phyloP scores from a whole-genome alignment of 257 asterid genomes.

The Fraxinus anomala region DNA sequence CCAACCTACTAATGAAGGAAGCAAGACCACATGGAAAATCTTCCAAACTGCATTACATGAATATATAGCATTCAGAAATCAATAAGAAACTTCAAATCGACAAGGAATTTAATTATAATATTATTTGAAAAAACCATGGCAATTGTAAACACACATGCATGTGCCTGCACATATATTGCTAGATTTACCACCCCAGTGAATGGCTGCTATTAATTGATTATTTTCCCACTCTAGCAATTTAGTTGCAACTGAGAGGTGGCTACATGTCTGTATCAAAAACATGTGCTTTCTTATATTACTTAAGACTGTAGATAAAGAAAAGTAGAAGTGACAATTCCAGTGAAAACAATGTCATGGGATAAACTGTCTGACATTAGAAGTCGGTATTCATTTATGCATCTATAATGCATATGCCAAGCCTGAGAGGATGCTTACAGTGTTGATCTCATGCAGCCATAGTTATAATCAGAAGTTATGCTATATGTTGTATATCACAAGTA shows the following conservation, averaged over 20 bases:
- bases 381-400: background rate
- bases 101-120: background rate
- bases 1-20: conserved; percentile 60
- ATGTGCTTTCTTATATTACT: background rate
- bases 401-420: background rate
- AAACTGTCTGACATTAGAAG: background rate
- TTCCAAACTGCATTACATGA: conserved; percentile 61
- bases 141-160: background rate
- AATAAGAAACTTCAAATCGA: conserved; percentile 9
- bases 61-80: conserved; percentile 19
- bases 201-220: background rate
- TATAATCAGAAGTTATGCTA: background rate
- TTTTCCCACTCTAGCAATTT: background rate
- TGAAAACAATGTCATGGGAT: background rate
- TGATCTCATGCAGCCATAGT: background rate
- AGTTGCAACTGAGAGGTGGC: background rate
- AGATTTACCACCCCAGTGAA: background rate
- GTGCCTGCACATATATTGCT: background rate
- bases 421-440: background rate
- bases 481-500: background rate
- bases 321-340: background rate
- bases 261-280: background rate
- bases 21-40: conserved; percentile 63
- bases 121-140: background rate
- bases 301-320: background rate